Conservation (phyloP, 1,139 yeast species). For the Blastobotrys elegans region DNA sequence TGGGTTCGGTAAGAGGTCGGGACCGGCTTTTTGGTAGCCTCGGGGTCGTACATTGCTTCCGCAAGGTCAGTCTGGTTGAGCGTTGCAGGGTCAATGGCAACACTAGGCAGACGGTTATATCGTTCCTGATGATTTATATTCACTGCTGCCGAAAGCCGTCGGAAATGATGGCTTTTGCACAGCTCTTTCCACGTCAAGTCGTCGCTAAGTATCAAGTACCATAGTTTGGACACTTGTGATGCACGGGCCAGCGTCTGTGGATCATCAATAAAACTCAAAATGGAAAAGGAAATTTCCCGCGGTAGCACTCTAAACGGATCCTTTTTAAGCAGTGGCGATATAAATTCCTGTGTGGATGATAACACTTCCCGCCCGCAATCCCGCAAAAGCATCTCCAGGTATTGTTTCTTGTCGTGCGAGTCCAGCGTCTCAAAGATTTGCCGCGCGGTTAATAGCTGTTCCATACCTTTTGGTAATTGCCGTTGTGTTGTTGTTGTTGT, state of each 20-base stretch:
- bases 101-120: conserved; percentile 20
- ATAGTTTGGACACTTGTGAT: conserved; percentile 40
- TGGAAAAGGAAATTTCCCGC: conserved; percentile 73
- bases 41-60: conserved; percentile 35
- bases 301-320: conserved; percentile 87
- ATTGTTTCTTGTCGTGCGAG: conserved; percentile 20
- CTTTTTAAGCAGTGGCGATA: conserved; percentile 68
- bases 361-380: conserved; percentile 49
- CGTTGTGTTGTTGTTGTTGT: not conserved
- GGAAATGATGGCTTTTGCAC: conserved; percentile 37
- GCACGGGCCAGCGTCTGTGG: conserved; percentile 41
- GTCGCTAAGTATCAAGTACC: conserved; percentile 40
- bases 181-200: conserved; percentile 41
- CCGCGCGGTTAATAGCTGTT: not conserved
- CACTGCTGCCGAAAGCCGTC: conserved; percentile 37
- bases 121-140: conserved; percentile 16
- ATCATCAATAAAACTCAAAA: conserved; percentile 73
- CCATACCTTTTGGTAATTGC: not conserved
- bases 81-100: conserved; percentile 13
- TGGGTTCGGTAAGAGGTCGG: conserved; percentile 40
- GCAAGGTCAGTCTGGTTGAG: conserved; percentile 24
- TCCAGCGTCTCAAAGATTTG: conserved; percentile 14
- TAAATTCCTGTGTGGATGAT: conserved; percentile 70
- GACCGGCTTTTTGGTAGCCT: conserved; percentile 30
- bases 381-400: conserved; percentile 29